Evolutionary conservation across 176 grass and related monocot species (phyloP).

Genomic region (Triticum monococcum): DNA sequence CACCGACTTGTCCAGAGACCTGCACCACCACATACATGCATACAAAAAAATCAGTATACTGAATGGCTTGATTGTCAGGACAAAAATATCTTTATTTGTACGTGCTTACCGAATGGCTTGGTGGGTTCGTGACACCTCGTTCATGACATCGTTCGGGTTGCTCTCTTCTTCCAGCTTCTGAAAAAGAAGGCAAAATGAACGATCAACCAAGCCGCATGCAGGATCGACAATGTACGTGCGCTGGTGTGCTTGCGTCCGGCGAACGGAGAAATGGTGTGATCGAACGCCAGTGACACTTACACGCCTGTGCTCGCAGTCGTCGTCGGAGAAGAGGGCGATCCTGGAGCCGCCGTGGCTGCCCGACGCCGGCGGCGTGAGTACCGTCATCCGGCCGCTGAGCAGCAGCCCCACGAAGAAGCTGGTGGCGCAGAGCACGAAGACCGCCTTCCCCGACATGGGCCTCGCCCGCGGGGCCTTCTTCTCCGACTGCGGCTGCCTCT

Average conservation of each 20-base stretch:
- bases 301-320: conserved; percentile 57
- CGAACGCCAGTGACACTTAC: background rate
- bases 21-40: background rate
- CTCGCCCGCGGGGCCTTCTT: conserved; percentile 47
- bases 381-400: conserved; percentile 47
- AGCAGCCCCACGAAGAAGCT: conserved; percentile 80
- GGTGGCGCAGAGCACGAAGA: conserved; percentile 47
- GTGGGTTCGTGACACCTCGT: conserved; percentile 58
- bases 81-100: too few relatives aligned
- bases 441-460: conserved; percentile 52
- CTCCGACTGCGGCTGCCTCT: conserved; percentile 60
- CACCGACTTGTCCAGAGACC: conserved; percentile 67
- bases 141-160: conserved; percentile 53
- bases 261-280: background rate
- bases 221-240: too few relatives aligned
- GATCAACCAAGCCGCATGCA: background rate
- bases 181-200: background rate
- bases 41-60: too few relatives aligned
- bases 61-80: too few relatives aligned
- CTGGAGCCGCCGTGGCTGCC: conserved; percentile 23
- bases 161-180: conserved; percentile 59
- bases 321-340: conserved; percentile 26
- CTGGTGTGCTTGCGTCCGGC: background rate
- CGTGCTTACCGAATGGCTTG: conserved; percentile 30
- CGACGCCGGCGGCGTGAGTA: conserved; percentile 18